phyloP scores from a whole-genome alignment of 768 basidiomycete genomes.

The Phylloporus arenicola region DNA sequence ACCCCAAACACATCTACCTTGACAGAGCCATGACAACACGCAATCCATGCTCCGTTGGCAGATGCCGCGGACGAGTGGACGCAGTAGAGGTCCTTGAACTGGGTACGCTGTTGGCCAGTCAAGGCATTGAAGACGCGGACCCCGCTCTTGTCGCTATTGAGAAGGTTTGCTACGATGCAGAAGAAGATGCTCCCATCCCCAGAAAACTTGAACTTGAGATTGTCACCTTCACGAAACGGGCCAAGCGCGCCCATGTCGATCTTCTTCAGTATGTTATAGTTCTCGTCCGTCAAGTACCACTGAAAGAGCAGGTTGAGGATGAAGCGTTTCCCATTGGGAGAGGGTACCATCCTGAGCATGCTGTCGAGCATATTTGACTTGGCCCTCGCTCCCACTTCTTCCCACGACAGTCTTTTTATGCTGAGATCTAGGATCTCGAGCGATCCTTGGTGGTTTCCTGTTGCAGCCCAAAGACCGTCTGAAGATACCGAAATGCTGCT shows the following conservation, averaged over 20 bases:
- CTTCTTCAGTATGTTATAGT: slow-evolving; percentile 1
- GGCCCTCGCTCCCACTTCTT: background rate
- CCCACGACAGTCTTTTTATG: background rate
- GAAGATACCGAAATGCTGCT: slow-evolving; percentile 14
- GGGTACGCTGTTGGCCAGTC: background rate
- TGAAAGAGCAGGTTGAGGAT: background rate
- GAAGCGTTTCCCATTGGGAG: slow-evolving; percentile 9
- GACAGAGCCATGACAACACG: slow-evolving; percentile 6
- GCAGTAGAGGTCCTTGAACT: slow-evolving; percentile 4
- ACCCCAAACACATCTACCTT: slow-evolving; percentile 3
- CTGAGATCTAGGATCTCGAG: background rate
- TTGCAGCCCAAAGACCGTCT: slow-evolving; percentile 15
- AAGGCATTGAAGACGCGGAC: slow-evolving; percentile 6
- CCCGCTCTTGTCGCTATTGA: background rate
- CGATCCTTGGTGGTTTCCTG: background rate
- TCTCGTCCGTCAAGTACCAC: slow-evolving; percentile 3
- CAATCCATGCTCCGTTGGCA: slow-evolving; percentile 1
- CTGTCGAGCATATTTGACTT: background rate
- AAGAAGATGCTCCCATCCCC: slow-evolving; percentile 6
- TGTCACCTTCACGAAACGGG: background rate
- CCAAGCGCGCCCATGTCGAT: slow-evolving; percentile 6
- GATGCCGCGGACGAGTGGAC: slow-evolving; percentile 4
- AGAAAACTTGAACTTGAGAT: slow-evolving; percentile 4
- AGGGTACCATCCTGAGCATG: background rate
- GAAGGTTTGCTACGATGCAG: slow-evolving; percentile 2